These are phyloP conservation scores for Colletotrichum sp. DNA, from an alignment of 2,329 filamentous ascomycete species.

Conservation along the genomic window DNA sequence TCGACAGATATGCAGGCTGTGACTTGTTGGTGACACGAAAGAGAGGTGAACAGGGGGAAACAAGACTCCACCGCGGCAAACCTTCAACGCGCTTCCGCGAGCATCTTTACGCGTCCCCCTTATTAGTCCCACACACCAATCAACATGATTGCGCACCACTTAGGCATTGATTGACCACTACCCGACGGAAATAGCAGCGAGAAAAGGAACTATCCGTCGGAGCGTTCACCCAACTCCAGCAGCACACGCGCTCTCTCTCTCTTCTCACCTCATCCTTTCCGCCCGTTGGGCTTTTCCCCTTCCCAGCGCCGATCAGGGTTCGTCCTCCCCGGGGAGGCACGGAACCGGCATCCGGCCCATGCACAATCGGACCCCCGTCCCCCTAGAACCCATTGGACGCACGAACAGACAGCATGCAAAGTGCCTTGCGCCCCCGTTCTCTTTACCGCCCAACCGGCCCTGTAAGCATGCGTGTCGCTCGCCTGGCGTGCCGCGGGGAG, in stretches of 20 bases:
- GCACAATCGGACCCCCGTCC: not conserved
- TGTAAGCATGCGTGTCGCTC: not conserved
- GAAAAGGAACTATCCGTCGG: not conserved
- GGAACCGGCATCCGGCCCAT: not conserved
- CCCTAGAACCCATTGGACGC: not conserved
- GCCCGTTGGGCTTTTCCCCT: not conserved
- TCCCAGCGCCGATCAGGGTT: conserved; percentile 9
- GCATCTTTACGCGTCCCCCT: not conserved
- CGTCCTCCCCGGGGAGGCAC: not conserved
- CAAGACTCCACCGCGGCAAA: not conserved
- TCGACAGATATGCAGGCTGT: not conserved
- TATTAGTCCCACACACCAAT: not conserved
- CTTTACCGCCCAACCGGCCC: not conserved
- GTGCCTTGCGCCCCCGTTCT: not conserved
- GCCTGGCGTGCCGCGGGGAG: not conserved
- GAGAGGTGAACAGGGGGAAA: not conserved
- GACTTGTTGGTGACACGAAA: not conserved
- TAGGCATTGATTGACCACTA: not conserved
- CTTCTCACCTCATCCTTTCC: not conserved
- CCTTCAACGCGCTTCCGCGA: not conserved
- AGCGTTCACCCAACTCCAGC: not conserved
- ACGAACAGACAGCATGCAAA: not conserved
- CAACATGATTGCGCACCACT: not conserved
- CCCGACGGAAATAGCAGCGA: not conserved
- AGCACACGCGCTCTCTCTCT: not conserved